These are phyloP conservation scores for Prunella vulgaris DNA, from an alignment of 257 asterid species.

Conservation along the genomic window DNA sequence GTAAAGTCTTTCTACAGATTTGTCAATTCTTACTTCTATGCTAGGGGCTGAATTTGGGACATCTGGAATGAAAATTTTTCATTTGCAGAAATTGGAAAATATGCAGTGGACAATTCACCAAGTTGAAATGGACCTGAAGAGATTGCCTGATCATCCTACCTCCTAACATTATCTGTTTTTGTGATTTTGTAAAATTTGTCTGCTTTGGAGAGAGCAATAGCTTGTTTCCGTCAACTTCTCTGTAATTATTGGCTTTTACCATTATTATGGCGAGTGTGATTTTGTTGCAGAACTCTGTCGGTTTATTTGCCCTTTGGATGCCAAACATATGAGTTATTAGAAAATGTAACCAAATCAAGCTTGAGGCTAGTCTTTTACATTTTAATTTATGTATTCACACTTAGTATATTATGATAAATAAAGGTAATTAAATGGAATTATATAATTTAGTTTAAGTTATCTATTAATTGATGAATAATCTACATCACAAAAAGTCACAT, in stretches of 20 bases:
- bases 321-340: too few relatives aligned
- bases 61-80: not conserved
- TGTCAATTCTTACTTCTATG: not conserved
- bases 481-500: too few relatives aligned
- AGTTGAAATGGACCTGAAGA: constrained; percentile 94
- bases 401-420: too few relatives aligned
- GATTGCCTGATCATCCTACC: constrained; percentile 58
- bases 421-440: too few relatives aligned
- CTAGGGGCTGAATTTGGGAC: not conserved
- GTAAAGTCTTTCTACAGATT: constrained; percentile 26
- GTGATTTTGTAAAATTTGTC: not conserved
- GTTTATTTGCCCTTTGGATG: too few relatives aligned
- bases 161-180: constrained; percentile 26
- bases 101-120: constrained; percentile 97
- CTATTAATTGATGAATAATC: too few relatives aligned
- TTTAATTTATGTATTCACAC: too few relatives aligned
- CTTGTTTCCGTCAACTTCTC: not conserved
- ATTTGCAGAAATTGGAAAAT: constrained; percentile 80
- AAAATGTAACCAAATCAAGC: too few relatives aligned
- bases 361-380: too few relatives aligned
- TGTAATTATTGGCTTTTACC: constrained; percentile 8
- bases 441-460: too few relatives aligned
- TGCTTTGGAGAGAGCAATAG: not conserved
- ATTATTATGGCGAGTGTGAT: not conserved
- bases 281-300: not conserved